phyloP scores from a whole-genome alignment of 176 grass and related monocot genomes.

The Cenchrus purpureus region DNA sequence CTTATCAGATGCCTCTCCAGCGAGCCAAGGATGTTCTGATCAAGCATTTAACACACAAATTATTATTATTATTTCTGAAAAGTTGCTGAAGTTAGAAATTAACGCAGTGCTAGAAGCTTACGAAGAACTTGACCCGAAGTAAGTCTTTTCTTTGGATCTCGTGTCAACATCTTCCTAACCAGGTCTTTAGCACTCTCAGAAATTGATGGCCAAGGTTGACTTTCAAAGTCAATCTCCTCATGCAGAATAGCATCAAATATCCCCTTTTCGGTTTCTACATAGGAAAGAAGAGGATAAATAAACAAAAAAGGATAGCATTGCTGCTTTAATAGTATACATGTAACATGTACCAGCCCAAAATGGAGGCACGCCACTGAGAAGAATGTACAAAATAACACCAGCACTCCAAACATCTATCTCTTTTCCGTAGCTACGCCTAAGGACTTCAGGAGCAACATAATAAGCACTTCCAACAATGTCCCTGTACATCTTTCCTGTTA shows the following conservation, averaged over 20 bases:
- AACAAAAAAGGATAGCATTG: slow-evolving; percentile 17
- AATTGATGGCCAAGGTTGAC: slow-evolving; percentile 88
- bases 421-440: slow-evolving; percentile 81
- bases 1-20: slow-evolving; percentile 88
- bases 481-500: slow-evolving; percentile 84
- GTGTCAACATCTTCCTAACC: slow-evolving; percentile 88
- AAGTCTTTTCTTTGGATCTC: slow-evolving; percentile 94
- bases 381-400: slow-evolving; percentile 96
- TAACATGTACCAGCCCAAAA: slow-evolving; percentile 88
- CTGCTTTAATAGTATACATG: slow-evolving; percentile 36
- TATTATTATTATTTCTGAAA: slow-evolving; percentile 25
- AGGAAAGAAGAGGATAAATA: slow-evolving; percentile 35
- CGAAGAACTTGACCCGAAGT: slow-evolving; percentile 93
- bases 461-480: slow-evolving; percentile 96
- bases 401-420: slow-evolving; percentile 97
- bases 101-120: slow-evolving; percentile 43
- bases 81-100: slow-evolving; percentile 7
- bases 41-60: slow-evolving; percentile 39
- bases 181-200: slow-evolving; percentile 90
- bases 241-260: slow-evolving; percentile 91
- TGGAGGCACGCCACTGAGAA: slow-evolving; percentile 96
- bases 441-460: slow-evolving; percentile 94
- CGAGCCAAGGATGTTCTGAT: slow-evolving; percentile 96
- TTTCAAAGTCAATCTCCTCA: slow-evolving; percentile 91
- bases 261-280: slow-evolving; percentile 92